Conservation (phyloP, 2,329 filamentous ascomycete species). For the Cryphonectria naterciae region DNA sequence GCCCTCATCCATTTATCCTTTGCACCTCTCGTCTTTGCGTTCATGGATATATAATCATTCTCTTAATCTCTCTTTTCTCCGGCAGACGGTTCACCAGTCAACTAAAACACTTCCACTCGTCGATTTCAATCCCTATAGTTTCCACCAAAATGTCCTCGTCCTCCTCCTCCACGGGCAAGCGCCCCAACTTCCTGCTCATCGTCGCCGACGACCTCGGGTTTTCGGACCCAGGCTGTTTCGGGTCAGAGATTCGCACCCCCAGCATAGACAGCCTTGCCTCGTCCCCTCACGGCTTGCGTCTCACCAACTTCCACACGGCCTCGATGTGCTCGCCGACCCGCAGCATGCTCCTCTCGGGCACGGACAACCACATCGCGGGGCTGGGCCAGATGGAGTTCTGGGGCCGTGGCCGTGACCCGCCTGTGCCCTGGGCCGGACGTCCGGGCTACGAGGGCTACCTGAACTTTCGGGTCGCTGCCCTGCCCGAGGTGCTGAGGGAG, state of each 20-base stretch:
- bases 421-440: not conserved
- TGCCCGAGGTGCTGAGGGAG: conserved; percentile 38
- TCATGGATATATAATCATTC: not conserved
- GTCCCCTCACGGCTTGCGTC: conserved; percentile 50
- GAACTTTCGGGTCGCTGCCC: conserved; percentile 37
- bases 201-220: conserved; percentile 50
- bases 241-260: conserved; percentile 62
- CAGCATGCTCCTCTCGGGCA: conserved; percentile 63
- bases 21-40: not conserved
- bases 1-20: not conserved
- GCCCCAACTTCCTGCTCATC: conserved; percentile 52
- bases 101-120: not conserved
- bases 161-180: not conserved
- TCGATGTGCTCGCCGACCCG: conserved; percentile 63
- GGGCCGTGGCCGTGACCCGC: not conserved
- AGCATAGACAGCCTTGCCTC: conserved; percentile 57
- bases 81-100: not conserved
- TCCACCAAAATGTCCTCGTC: not conserved
- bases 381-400: conserved; percentile 18
- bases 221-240: conserved; percentile 54
- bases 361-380: conserved; percentile 27
- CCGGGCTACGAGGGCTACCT: conserved; percentile 40
- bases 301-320: conserved; percentile 63
- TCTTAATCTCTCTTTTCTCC: not conserved
- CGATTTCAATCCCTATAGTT: not conserved